Conservation (phyloP, 2,329 filamentous ascomycete species). For the Trichoderma pleuroti region DNA sequence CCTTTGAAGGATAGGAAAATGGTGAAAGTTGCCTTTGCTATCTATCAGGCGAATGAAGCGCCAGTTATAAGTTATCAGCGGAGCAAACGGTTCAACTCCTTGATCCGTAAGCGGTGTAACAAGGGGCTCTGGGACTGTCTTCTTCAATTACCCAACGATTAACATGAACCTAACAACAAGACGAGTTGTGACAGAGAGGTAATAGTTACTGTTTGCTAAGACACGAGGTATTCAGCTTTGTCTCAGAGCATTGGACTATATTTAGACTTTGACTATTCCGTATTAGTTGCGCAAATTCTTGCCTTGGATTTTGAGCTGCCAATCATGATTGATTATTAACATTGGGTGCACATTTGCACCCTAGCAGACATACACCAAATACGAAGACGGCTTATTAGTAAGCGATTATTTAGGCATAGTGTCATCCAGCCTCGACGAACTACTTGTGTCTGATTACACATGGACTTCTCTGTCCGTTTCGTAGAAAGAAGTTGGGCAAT, state of each 20-base stretch:
- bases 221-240: background rate
- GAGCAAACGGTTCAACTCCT: background rate
- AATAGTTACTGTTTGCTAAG: background rate
- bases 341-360: background rate
- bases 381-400: background rate
- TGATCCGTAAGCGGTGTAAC: background rate
- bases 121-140: background rate
- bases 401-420: background rate
- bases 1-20: background rate
- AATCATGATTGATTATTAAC: background rate
- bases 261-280: background rate
- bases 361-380: background rate
- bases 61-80: background rate
- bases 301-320: background rate
- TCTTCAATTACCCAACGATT: background rate
- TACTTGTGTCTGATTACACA: background rate
- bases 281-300: conserved; percentile 3
- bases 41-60: background rate
- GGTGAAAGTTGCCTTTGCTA: background rate
- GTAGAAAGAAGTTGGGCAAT: background rate
- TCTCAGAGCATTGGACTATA: background rate
- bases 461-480: background rate
- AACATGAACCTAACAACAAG: background rate
- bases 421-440: background rate
- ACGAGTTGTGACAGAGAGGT: background rate